Conservation (phyloP, 805 yeast genomes). For the Yamadazyma laniorum region DNA sequence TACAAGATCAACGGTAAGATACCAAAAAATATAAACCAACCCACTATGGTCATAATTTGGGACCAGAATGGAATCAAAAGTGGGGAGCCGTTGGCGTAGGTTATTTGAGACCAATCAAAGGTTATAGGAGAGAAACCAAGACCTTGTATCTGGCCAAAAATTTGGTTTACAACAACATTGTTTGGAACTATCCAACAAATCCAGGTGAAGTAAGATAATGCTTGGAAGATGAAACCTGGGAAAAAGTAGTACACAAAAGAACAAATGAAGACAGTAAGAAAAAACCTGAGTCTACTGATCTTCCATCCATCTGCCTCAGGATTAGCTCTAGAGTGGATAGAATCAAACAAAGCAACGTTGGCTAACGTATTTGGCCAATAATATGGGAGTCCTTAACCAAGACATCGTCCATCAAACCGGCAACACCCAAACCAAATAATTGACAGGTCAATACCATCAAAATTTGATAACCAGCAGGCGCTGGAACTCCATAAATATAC, state of each 20-base stretch:
- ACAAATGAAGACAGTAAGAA: slow-evolving; percentile 9
- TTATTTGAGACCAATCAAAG: slow-evolving; percentile 30
- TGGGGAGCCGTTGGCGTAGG: slow-evolving; percentile 29
- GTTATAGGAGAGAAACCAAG: slow-evolving; percentile 61
- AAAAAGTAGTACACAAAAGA: slow-evolving; percentile 53
- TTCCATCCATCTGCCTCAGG: slow-evolving; percentile 5
- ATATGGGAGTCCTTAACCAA: slow-evolving; percentile 59
- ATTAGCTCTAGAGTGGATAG: slow-evolving; percentile 4
- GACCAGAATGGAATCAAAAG: slow-evolving; percentile 57
- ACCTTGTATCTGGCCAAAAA: slow-evolving; percentile 61
- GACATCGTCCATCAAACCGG: slow-evolving; percentile 57
- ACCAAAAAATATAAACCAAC: slow-evolving; percentile 45
- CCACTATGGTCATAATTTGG: slow-evolving; percentile 44
- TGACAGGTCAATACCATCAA: slow-evolving; percentile 45
- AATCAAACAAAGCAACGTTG: slow-evolving; percentile 20
- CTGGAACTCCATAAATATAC: slow-evolving; percentile 1
- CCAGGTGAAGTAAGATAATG: slow-evolving; percentile 57
- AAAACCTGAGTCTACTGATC: slow-evolving; percentile 7
- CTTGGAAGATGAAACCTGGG: slow-evolving; percentile 57
- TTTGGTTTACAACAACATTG: slow-evolving; percentile 54
- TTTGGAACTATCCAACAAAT: slow-evolving; percentile 60
- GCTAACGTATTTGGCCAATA: slow-evolving; percentile 70
- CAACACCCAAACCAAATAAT: slow-evolving; percentile 61
- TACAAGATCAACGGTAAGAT: slow-evolving; percentile 56
- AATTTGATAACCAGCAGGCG: slow-evolving; percentile 20